These are phyloP conservation scores for Xylaria telfairii DNA, from an alignment of 495 filamentous ascomycete species.

Conservation along the genomic window DNA sequence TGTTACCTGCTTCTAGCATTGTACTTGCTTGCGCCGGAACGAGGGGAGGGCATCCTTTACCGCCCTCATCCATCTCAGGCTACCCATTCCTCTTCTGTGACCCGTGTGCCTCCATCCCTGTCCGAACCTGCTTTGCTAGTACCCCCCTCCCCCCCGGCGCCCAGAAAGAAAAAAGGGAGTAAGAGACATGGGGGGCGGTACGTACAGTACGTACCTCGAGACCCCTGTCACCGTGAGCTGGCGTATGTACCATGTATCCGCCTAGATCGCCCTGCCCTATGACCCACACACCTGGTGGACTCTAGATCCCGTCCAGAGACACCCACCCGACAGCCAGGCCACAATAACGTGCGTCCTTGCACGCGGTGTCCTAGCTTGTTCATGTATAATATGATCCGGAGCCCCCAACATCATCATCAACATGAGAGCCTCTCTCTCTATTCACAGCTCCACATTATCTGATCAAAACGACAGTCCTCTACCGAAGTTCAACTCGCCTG, in stretches of 20 bases:
- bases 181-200: slow-evolving; percentile 4
- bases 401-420: slow-evolving; percentile 39
- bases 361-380: slow-evolving; percentile 21
- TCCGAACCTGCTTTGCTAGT: slow-evolving; percentile 13
- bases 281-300: slow-evolving; percentile 30
- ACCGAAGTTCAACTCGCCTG: slow-evolving; percentile 15
- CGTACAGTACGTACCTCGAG: slow-evolving; percentile 21
- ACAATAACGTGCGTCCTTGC: slow-evolving; percentile 23
- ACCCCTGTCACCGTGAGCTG: slow-evolving; percentile 24
- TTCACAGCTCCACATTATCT: slow-evolving; percentile 35
- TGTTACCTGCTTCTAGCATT: slow-evolving; percentile 1
- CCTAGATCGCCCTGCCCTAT: slow-evolving; percentile 32
- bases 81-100: slow-evolving; percentile 21
- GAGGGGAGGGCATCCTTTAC: slow-evolving; percentile 22
- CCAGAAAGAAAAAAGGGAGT: slow-evolving; percentile 12
- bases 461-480: slow-evolving; percentile 25
- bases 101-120: slow-evolving; percentile 14
- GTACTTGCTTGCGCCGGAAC: too few relatives aligned
- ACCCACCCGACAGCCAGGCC: slow-evolving; percentile 23
- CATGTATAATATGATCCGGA: slow-evolving; percentile 34
- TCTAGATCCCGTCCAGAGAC: slow-evolving; percentile 30
- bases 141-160: background rate
- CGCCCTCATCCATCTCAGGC: slow-evolving; percentile 15
- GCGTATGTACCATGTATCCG: slow-evolving; percentile 23
- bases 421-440: slow-evolving; percentile 31